Base-by-base conservation (phyloP, 495 filamentous ascomycete species). In the Aspergillus olivimuriae region DNA sequence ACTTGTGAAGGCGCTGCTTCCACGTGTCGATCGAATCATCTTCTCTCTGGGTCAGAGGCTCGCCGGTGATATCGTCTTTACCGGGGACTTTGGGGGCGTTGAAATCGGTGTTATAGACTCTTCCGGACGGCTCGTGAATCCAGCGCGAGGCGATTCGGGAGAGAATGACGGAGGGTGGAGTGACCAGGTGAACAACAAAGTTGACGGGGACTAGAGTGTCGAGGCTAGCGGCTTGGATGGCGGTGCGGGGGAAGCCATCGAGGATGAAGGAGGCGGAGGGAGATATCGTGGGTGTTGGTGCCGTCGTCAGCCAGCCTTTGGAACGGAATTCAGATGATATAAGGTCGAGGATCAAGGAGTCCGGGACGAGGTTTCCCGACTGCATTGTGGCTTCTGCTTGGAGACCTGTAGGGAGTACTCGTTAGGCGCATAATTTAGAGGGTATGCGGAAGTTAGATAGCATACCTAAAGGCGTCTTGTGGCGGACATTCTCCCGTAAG, bases 201-300 rank as follows among this genome's bases (percentile, higher is more conserved):
- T 98, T 98, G 51, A 98, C 88, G 2, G 89, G 86, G 24, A 98
- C 78, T 10, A 94, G 71, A 6, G 68, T 65, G 56, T 92, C 90
- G 18, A 98, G 67, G 31, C 78, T 80, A 34, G 67, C 52, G 10
- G 92, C 92, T 66, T 98, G 92, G 2, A 68, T 44, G 2, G 84
- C 81, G 14, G 89, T 98, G 47, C 92, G 85, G 4, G 92, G 92
- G 65, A 97, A 98, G 16, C 92, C 92, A 60, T 98, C 92, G 36
- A 98, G 83, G 48, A 98, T 81, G 62, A 97, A 98, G 12, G 87
- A 94, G 16, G 90, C 86, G 10, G 77, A 68, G 0, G 92, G 81
- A 46, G 80, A 76, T 34, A 92, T 75, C 34, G 80, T 81, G 36
- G 78, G 58, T 23, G 61, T 33, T 24, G 34, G 12, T 21, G 46